These are phyloP conservation scores for Pseudozyma thailandica DNA, from an alignment of 1,284 basidiomycete genomes.

Conservation along the genomic window DNA sequence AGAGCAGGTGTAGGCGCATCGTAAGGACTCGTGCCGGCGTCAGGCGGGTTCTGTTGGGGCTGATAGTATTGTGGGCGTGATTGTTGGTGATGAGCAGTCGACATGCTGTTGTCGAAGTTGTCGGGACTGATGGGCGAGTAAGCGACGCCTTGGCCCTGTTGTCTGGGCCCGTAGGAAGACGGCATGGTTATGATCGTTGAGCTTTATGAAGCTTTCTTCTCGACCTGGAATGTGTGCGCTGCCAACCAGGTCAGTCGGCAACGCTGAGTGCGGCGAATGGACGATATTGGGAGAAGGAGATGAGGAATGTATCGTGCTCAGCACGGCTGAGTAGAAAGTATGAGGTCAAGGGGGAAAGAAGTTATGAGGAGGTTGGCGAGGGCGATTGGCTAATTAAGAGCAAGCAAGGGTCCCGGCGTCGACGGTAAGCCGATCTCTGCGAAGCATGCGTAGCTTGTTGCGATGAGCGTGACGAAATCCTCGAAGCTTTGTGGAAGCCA, in stretches of 20 bases:
- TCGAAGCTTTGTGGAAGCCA: no score
- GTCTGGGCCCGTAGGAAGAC: slow-evolving; percentile 16
- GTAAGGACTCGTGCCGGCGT: slow-evolving; percentile 6
- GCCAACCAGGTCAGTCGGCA: no score
- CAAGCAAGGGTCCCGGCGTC: no score
- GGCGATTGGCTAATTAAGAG: no score
- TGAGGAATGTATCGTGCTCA: slow-evolving; percentile 11
- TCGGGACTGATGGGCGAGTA: slow-evolving; percentile 22
- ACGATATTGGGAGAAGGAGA: no score
- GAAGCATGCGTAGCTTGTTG: no score
- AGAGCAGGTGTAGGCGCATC: slow-evolving; percentile 34
- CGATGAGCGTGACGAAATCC: no score
- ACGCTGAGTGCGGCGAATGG: no score
- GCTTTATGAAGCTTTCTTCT: neutral
- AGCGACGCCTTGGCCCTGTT: slow-evolving; percentile 7
- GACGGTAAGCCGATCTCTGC: no score
- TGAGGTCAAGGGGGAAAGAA: neutral
- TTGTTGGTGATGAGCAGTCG: slow-evolving; percentile 11
- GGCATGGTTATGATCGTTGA: slow-evolving; percentile 15
- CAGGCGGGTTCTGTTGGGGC: slow-evolving; percentile 22
- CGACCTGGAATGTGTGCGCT: no score
- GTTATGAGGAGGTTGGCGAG: neutral
- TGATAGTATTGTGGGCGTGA: slow-evolving; percentile 22
- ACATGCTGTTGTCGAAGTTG: slow-evolving; percentile 12
- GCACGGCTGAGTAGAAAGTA: slow-evolving; percentile 1